These are phyloP conservation scores for Colletotrichum sp. DNA, from an alignment of 2,329 filamentous ascomycete species.

Conservation along the genomic window DNA sequence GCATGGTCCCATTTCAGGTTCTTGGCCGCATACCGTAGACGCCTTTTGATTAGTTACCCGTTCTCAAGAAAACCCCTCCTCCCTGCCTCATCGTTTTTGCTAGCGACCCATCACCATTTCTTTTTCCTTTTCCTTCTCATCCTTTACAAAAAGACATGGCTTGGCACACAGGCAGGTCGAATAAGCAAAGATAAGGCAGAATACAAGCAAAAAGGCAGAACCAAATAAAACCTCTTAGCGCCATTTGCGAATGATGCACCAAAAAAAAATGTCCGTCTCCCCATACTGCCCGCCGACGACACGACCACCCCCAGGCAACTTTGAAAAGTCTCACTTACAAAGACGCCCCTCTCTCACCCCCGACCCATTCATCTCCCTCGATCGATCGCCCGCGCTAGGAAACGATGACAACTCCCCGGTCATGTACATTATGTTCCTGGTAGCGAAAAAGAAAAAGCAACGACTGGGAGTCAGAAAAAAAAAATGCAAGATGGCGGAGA, in stretches of 20 bases:
- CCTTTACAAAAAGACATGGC: not conserved
- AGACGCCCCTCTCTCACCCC: not conserved
- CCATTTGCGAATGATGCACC: not conserved
- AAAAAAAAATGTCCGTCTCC: not conserved
- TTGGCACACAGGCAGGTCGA: not conserved
- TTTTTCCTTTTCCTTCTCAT: not conserved
- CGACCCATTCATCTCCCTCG: not conserved
- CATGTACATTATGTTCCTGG: not conserved
- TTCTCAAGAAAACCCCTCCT: not conserved
- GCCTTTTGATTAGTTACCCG: not conserved
- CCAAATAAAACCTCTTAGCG: not conserved
- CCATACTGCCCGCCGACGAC: not conserved
- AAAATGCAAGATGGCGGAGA: not conserved
- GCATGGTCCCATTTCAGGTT: not conserved
- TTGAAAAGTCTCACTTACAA: not conserved
- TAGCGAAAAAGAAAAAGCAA: not conserved
- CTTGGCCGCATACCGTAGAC: not conserved
- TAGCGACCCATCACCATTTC: not conserved
- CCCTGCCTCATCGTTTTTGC: not conserved
- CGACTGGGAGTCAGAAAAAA: not conserved
- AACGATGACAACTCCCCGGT: conserved; percentile 2
- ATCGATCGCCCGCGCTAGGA: conserved; percentile 13
- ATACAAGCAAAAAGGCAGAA: not conserved
- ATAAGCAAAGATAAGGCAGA: not conserved
- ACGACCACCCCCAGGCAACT: not conserved